These are phyloP conservation scores for Lachancea lanzarotensis DNA, from an alignment of 805 yeast genomes.

Conservation along the genomic window DNA sequence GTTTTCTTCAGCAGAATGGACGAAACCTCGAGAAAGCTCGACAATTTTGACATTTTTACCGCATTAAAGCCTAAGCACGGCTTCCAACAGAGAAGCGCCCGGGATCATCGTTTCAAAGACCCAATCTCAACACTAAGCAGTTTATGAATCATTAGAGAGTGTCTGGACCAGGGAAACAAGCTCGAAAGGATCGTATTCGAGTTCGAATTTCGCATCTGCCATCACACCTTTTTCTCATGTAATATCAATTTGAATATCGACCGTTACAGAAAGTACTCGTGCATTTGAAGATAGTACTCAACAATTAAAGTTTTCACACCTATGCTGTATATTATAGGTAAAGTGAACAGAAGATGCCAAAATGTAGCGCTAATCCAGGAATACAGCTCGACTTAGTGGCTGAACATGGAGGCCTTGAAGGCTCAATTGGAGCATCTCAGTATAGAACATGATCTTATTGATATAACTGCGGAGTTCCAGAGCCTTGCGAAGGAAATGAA, in stretches of 20 bases:
- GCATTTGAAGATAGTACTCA: neutral
- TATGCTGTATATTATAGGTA: neutral
- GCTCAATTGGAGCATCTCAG: constrained; percentile 5
- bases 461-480: constrained; percentile 51
- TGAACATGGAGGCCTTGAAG: constrained; percentile 7
- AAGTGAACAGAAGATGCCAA: neutral
- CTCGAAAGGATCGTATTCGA: no score
- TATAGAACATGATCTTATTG: constrained; percentile 30
- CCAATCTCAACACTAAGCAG: no score
- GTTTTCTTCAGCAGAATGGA: no score
- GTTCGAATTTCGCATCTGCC: neutral
- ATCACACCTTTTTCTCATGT: neutral
- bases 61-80: neutral
- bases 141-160: no score
- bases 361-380: neutral
- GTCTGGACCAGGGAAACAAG: no score
- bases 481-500: constrained; percentile 34
- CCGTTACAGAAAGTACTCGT: neutral
- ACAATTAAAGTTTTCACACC: neutral
- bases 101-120: no score
- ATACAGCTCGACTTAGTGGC: neutral
- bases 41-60: neutral
- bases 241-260: neutral
- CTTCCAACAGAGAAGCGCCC: no score
- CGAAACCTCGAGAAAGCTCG: neutral